phyloP scores from a whole-genome alignment of 257 asterid genomes.

The Galeopsis tetrahit region DNA sequence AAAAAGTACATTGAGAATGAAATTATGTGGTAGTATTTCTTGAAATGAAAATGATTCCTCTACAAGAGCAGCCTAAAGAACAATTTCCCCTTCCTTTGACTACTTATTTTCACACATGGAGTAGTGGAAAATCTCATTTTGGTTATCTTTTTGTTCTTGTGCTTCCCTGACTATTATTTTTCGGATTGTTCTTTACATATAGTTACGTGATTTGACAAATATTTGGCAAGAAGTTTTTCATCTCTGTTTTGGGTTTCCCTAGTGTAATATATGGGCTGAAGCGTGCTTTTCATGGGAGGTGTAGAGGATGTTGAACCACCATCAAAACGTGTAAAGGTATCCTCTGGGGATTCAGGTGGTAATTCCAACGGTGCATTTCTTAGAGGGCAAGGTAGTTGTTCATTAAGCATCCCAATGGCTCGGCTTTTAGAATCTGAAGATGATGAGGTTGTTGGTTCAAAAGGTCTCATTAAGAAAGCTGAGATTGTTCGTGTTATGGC shows the following conservation, averaged over 20 bases:
- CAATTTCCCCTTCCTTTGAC: not conserved
- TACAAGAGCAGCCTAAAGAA: not conserved
- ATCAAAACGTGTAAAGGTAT: slow-evolving; percentile 76
- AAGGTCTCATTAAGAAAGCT: slow-evolving; percentile 67
- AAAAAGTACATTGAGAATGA: not conserved
- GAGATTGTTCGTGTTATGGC: slow-evolving; percentile 77
- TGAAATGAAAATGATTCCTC: not conserved
- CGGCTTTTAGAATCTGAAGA: slow-evolving; percentile 59
- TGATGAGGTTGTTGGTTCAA: slow-evolving; percentile 71
- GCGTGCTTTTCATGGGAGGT: slow-evolving; percentile 90
- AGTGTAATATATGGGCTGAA: slow-evolving; percentile 74
- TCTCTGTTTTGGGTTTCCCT: slow-evolving; percentile 34
- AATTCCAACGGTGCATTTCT: slow-evolving; percentile 52
- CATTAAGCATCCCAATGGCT: slow-evolving; percentile 66
- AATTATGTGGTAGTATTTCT: not conserved
- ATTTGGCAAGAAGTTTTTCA: slow-evolving; percentile 31
- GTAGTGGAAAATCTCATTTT: not conserved
- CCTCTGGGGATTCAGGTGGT: slow-evolving; percentile 52
- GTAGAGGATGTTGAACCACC: slow-evolving; percentile 84
- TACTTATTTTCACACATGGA: not conserved
- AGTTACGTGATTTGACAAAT: slow-evolving; percentile 16
- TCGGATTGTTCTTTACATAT: slow-evolving; percentile 29
- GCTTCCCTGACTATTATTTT: not conserved
- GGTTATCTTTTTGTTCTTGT: slow-evolving; percentile 11
- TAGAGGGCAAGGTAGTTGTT: slow-evolving; percentile 59